phyloP scores from a whole-genome alignment of 768 basidiomycete species.

The Pluteus cervinus region DNA sequence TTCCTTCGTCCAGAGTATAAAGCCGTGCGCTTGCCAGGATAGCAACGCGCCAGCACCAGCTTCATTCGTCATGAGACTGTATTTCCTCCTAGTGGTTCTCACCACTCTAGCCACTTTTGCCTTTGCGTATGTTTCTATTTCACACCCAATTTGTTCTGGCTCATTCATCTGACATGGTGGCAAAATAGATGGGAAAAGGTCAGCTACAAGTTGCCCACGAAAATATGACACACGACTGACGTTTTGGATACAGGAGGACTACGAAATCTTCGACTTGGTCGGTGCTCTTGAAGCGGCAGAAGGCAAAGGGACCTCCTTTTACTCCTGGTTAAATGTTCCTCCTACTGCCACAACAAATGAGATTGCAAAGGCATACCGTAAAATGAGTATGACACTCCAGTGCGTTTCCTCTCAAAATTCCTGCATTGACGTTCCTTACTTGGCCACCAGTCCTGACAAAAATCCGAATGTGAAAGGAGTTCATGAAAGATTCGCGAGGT shows the following conservation, averaged over 20 bases:
- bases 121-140: slow-evolving; percentile 46
- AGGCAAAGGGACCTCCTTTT: slow-evolving; percentile 94
- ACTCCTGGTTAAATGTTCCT: slow-evolving; percentile 85
- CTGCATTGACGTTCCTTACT: slow-evolving; percentile 1
- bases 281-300: slow-evolving; percentile 74
- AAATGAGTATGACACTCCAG: slow-evolving; percentile 87
- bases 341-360: slow-evolving; percentile 67
- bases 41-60: slow-evolving; percentile 5
- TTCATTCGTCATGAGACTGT: slow-evolving; percentile 42
- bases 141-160: background rate
- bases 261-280: slow-evolving; percentile 96
- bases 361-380: slow-evolving; percentile 87
- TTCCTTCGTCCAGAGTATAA: too few relatives aligned
- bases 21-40: background rate
- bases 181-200: slow-evolving; percentile 69
- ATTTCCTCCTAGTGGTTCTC: slow-evolving; percentile 39
- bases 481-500: slow-evolving; percentile 87
- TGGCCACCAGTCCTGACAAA: slow-evolving; percentile 77
- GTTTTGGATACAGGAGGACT: slow-evolving; percentile 62
- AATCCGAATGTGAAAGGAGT: slow-evolving; percentile 78
- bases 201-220: slow-evolving; percentile 9
- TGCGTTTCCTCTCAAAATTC: slow-evolving; percentile 37
- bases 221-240: slow-evolving; percentile 3
- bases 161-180: slow-evolving; percentile 7
- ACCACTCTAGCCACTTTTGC: slow-evolving; percentile 47